These are phyloP conservation scores for Tirmania nivea DNA, from an alignment of 495 filamentous ascomycete genomes.

Conservation along the genomic window DNA sequence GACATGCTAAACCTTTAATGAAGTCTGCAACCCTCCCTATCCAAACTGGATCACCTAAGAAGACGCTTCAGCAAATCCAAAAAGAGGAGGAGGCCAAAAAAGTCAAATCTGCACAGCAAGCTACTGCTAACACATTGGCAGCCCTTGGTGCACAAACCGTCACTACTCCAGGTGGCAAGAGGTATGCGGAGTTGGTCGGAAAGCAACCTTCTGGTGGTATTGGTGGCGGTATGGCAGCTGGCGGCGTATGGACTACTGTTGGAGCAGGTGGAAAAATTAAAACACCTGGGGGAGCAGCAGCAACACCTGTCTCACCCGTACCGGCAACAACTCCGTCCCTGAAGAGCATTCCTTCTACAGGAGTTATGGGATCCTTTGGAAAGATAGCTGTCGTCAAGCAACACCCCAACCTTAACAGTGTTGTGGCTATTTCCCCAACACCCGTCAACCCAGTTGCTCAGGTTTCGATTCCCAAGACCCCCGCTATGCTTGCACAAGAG, in stretches of 20 bases:
- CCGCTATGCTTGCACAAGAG: constrained; percentile 44
- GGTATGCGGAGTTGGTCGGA: constrained; percentile 87
- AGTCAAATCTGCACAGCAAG: constrained; percentile 34
- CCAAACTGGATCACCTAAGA: constrained; percentile 32
- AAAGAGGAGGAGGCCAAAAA: constrained; percentile 89
- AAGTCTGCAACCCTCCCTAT: constrained; percentile 24
- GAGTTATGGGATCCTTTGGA: constrained; percentile 21
- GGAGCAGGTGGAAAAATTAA: constrained; percentile 88
- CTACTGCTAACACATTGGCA: constrained; percentile 29
- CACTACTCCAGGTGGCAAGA: constrained; percentile 44
- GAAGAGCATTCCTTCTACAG: constrained; percentile 26
- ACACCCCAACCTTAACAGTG: constrained; percentile 24
- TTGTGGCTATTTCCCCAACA: constrained; percentile 4
- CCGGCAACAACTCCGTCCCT: constrained; percentile 34
- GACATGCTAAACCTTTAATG: constrained; percentile 29
- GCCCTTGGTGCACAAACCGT: constrained; percentile 18
- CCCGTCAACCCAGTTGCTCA: constrained; percentile 4
- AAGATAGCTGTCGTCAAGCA: constrained; percentile 16
- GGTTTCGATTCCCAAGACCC: constrained; percentile 19
- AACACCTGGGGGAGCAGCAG: constrained; percentile 20
- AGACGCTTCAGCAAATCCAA: constrained; percentile 88
- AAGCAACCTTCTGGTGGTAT: constrained; percentile 33
- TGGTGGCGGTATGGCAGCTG: constrained; percentile 17
- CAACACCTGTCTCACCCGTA: constrained; percentile 28
- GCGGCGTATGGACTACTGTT: constrained; percentile 78